Conservation (phyloP, 768 basidiomycete species). For the Termitomyces sp. region DNA sequence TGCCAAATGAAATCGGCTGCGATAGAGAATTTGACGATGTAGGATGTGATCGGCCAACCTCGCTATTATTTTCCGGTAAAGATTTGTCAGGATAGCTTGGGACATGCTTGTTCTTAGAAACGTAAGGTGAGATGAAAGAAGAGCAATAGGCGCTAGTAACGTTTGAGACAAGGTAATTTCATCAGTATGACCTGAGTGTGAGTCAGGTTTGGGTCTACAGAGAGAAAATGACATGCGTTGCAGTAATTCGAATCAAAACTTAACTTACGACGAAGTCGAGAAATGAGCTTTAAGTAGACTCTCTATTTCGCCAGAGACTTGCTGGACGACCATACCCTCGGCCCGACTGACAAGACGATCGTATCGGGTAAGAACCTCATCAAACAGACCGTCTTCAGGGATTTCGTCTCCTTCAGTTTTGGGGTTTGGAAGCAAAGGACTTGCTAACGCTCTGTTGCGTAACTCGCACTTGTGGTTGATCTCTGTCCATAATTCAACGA, state of each 20-base stretch:
- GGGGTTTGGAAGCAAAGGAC: slow-evolving; percentile 48
- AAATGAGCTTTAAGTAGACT: slow-evolving; percentile 71
- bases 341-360: slow-evolving; percentile 57
- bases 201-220: slow-evolving; percentile 17
- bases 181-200: slow-evolving; percentile 18
- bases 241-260: neutral
- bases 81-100: slow-evolving; percentile 42
- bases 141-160: slow-evolving; percentile 71
- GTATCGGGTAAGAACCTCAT: slow-evolving; percentile 68
- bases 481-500: slow-evolving; percentile 85
- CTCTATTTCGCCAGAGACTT: slow-evolving; percentile 82
- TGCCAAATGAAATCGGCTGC: slow-evolving; percentile 57
- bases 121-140: slow-evolving; percentile 75
- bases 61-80: slow-evolving; percentile 75
- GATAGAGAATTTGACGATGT: slow-evolving; percentile 78
- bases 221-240: neutral
- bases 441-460: slow-evolving; percentile 47
- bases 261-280: slow-evolving; percentile 40
- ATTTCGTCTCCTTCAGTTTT: slow-evolving; percentile 26
- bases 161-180: slow-evolving; percentile 60
- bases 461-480: slow-evolving; percentile 60
- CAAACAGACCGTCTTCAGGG: slow-evolving; percentile 72
- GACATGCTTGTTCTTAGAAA: slow-evolving; percentile 68
- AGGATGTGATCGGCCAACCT: slow-evolving; percentile 74
- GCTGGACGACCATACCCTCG: slow-evolving; percentile 85